Base-by-base conservation (phyloP, 805 yeast species). In the Suhomyces pyralidae region DNA sequence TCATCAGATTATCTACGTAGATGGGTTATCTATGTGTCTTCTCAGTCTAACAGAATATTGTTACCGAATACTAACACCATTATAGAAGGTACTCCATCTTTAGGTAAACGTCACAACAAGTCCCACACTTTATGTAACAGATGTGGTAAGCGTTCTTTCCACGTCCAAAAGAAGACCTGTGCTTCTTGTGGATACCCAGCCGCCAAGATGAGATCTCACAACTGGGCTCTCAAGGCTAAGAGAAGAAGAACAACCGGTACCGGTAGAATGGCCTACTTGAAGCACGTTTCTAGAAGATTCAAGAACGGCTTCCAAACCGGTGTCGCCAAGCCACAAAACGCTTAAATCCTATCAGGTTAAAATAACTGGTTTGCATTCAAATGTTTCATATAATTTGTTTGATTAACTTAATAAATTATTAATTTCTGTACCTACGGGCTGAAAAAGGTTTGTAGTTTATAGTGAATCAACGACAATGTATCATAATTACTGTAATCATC, bases 191-290 rank as follows among this genome's bases (percentile, higher is more conserved):
- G 99, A 74, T 94, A 94, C 88, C 99, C 99, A 82, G 90, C 98
- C 74, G 98, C 98, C 71, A 94, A 94, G 85, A 78, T 88, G 81
- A 92, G 99, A 89, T 86, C 90, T 73, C 88, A 81, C 96, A 94
- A 94, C 97, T 94, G 99, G 99, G 97, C 96, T 79, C 81, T 81
- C 67, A 94, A 94, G 88, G 97, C 97, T 75, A 90, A 92, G 88
- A 91, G 99, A 90, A 91, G 99, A 90, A 88, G 88, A 80, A 94
- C 99, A 68, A 92, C 97, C 69, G 99, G 99, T 85, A 86, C 98
- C 78, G 99, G 99, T 82, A 96, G 99, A 84, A 90, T 90, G 96
- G 83, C 92, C 79, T 84, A 93, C 91, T 86, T 94, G 81, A 94
- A 93, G 85, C 86, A 85, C 81, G 96, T 94, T 70, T 81, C 94